These are phyloP conservation scores for Mayamaea pseudoterrestris DNA, from an alignment of 108 stramenopile genomes.

Conservation along the genomic window DNA sequence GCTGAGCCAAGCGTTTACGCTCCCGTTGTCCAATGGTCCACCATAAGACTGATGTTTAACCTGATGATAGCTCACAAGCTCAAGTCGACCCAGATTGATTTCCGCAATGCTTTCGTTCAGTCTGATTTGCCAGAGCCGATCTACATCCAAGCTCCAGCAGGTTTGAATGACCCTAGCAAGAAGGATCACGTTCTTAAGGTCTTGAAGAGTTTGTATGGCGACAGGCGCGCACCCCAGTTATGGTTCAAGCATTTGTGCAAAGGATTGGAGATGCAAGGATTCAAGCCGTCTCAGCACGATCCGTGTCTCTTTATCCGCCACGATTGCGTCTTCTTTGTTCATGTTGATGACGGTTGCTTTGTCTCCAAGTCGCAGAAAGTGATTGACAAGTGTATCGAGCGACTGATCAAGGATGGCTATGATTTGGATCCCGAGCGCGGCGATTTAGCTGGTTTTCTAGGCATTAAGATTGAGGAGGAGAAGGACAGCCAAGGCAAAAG, in stretches of 20 bases:
- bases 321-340: slow-evolving; percentile 19
- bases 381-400: no score
- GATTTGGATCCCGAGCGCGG: slow-evolving; percentile 9
- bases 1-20: slow-evolving; percentile 14
- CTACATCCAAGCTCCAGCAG: slow-evolving; percentile 13
- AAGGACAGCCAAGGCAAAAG: neutral
- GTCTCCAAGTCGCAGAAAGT: slow-evolving; percentile 10
- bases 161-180: neutral
- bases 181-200: slow-evolving; percentile 12
- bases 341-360: slow-evolving; percentile 31
- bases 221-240: slow-evolving; percentile 12
- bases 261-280: slow-evolving; percentile 6
- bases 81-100: slow-evolving; percentile 8
- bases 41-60: slow-evolving; percentile 6
- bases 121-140: slow-evolving; percentile 2
- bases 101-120: slow-evolving; percentile 11
- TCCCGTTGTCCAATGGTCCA: slow-evolving; percentile 12
- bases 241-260: slow-evolving; percentile 28
- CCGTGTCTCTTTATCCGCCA: slow-evolving; percentile 18
- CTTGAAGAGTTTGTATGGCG: slow-evolving; percentile 20
- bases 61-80: neutral
- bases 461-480: slow-evolving; percentile 13
- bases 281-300: neutral
- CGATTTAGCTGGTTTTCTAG: slow-evolving; percentile 23
- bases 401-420: neutral